Evolutionary conservation across 164 flowering plant genomes (phyloP).

Genomic region (Magnolia officinalis): DNA sequence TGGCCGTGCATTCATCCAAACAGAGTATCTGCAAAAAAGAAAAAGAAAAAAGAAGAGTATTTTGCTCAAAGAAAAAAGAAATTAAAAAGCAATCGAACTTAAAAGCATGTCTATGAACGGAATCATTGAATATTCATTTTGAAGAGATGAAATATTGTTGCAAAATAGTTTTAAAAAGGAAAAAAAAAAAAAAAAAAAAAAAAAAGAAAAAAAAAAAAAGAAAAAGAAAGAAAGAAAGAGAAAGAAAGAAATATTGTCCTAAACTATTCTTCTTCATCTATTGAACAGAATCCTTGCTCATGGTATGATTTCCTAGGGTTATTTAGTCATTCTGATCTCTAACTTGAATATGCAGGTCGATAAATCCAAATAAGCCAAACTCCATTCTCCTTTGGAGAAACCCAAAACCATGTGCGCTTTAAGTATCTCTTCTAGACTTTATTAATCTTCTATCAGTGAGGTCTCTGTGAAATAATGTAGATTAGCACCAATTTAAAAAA

Average conservation of each 20-base stretch:
- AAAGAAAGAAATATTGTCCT: neutral
- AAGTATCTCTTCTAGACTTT: no score
- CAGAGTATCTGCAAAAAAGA: constrained; percentile 63
- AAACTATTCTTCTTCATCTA: neutral
- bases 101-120: neutral
- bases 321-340: neutral
- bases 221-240: no score
- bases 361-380: no score
- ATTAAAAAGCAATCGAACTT: neutral
- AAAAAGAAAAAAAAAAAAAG: no score
- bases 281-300: neutral
- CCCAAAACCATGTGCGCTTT: no score
- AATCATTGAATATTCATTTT: neutral
- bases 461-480: no score
- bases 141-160: neutral
- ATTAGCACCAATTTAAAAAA: no score
- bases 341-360: no score
- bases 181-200: neutral
- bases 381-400: no score
- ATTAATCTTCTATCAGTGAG: no score
- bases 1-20: constrained; percentile 97
- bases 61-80: neutral
- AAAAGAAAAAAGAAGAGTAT: neutral
- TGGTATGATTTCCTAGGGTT: neutral
- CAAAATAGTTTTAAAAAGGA: no score